A percentile compares a stretch with the other conserved stretches of the same genome.
These are phyloP conservation scores for Sabuloglossum arenarium DNA, from an alignment of 495 filamentous ascomycete species.

Conservation along the genomic window DNA sequence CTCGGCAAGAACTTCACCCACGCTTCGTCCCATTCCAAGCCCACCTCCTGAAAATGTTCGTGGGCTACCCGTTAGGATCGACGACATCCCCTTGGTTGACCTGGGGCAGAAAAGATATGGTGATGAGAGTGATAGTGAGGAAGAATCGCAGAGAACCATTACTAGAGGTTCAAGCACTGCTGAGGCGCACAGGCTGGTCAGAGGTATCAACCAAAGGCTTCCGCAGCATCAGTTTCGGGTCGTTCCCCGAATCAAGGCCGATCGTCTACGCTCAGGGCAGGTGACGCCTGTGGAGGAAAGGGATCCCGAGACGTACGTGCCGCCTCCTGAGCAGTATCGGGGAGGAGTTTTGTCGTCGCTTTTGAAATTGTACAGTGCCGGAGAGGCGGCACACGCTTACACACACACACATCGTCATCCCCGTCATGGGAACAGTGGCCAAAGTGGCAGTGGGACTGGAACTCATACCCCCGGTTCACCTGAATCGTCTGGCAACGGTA, in stretches of 20 bases:
- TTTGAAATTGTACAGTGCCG: constrained; percentile 28
- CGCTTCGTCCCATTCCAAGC: constrained; percentile 6
- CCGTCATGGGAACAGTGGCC: not conserved
- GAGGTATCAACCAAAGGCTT: constrained; percentile 12
- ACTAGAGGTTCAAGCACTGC: constrained; percentile 12
- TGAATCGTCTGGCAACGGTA: constrained; percentile 28
- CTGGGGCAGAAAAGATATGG: constrained; percentile 10
- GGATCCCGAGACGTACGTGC: constrained; percentile 42
- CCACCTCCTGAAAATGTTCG: too few relatives aligned
- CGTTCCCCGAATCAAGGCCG: not conserved
- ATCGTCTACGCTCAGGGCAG: constrained; percentile 28
- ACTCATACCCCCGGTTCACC: constrained; percentile 14
- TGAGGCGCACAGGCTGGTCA: constrained; percentile 29
- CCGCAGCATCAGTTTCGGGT: not conserved
- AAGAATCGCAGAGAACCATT: not conserved
- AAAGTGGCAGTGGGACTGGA: not conserved
- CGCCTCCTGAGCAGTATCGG: constrained; percentile 46
- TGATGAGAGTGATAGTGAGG: constrained; percentile 10
- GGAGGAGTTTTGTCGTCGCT: constrained; percentile 59
- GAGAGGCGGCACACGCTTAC: too few relatives aligned
- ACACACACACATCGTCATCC: not conserved
- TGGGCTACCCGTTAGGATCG: constrained; percentile 8
- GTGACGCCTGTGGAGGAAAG: constrained; percentile 38
- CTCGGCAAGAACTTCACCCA: constrained; percentile 8
- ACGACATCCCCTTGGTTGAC: constrained; percentile 11